Evolutionary conservation across 495 filamentous ascomycete species (phyloP).

Genomic region (Tuber aestivum): DNA sequence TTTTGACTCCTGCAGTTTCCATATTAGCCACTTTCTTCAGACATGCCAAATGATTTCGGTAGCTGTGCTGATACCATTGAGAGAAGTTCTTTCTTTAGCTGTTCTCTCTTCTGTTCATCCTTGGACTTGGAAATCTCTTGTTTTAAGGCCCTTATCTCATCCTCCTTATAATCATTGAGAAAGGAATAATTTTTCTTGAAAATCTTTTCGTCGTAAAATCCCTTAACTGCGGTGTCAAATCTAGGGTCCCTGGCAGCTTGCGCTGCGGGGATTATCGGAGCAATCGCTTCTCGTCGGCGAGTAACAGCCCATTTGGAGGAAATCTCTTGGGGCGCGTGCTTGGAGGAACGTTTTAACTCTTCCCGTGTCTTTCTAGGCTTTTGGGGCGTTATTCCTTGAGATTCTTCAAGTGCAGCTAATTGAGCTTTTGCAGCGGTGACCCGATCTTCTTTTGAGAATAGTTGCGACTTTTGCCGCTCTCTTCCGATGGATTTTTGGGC

Average conservation of each 20-base stretch:
- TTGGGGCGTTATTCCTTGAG: conserved; percentile 43
- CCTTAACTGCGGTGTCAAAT: conserved; percentile 60
- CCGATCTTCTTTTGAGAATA: conserved; percentile 33
- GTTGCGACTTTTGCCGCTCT: conserved; percentile 40
- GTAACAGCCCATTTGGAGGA: conserved; percentile 77
- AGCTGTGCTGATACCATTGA: conserved; percentile 48
- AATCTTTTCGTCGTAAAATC: conserved; percentile 51
- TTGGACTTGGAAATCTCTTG: conserved; percentile 59
- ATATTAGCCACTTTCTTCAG: neutral
- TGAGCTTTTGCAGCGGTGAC: conserved; percentile 45
- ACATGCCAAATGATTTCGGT: conserved; percentile 6
- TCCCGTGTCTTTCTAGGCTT: conserved; percentile 42
- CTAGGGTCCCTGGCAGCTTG: conserved; percentile 68
- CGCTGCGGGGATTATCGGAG: conserved; percentile 49
- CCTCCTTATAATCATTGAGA: conserved; percentile 72
- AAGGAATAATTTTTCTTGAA: conserved; percentile 71
- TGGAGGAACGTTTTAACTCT: conserved; percentile 56
- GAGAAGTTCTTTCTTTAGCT: conserved; percentile 59
- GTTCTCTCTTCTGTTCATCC: conserved; percentile 52
- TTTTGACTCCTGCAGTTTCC: neutral
- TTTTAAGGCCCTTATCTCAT: conserved; percentile 70
- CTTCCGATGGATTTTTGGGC: conserved; percentile 64
- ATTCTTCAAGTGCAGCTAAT: conserved; percentile 24
- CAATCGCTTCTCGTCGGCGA: conserved; percentile 66
- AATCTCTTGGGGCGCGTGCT: conserved; percentile 79